These are phyloP conservation scores for Hyphodiscus sp. DNA, from an alignment of 2,329 filamentous ascomycete species.

Conservation along the genomic window DNA sequence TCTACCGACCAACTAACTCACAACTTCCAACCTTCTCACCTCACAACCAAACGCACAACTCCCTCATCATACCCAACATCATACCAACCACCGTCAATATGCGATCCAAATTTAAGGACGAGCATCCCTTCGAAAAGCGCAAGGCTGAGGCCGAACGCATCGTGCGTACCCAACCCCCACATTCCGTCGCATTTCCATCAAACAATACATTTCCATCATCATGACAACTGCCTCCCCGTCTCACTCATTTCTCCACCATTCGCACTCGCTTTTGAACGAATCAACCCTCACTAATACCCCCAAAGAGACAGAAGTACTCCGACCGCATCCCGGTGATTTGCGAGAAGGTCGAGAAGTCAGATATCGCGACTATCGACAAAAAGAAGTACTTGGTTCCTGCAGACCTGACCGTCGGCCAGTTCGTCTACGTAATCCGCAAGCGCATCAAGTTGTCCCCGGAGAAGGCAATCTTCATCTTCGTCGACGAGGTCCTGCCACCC, in stretches of 20 bases:
- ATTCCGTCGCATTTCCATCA: conserved; percentile 4
- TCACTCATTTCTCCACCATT: neutral
- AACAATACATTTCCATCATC: neutral
- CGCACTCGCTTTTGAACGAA: neutral
- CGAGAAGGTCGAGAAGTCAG: conserved; percentile 98
- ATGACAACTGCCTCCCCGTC: neutral
- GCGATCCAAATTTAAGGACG: conserved; percentile 99
- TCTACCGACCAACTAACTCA: conserved; percentile 2
- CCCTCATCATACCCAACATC: neutral
- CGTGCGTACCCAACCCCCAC: conserved; percentile 21
- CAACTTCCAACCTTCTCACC: neutral
- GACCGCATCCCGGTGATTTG: conserved; percentile 99
- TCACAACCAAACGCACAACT: conserved; percentile 1
- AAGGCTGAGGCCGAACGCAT: conserved; percentile 96
- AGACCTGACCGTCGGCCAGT: conserved; percentile 97
- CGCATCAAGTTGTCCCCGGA: conserved; percentile 98
- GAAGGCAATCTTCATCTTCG: conserved; percentile 99
- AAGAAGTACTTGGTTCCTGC: conserved; percentile 99
- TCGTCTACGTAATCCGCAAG: conserved; percentile 99
- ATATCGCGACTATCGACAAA: conserved; percentile 99
- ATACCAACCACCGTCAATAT: conserved; percentile 49
- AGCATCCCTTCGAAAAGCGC: conserved; percentile 99
- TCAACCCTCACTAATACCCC: neutral
- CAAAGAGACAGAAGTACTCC: conserved; percentile 83
- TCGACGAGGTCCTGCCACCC: conserved; percentile 93